Conservation (phyloP, 257 asterid species). For the Leptodermis oblonga region DNA sequence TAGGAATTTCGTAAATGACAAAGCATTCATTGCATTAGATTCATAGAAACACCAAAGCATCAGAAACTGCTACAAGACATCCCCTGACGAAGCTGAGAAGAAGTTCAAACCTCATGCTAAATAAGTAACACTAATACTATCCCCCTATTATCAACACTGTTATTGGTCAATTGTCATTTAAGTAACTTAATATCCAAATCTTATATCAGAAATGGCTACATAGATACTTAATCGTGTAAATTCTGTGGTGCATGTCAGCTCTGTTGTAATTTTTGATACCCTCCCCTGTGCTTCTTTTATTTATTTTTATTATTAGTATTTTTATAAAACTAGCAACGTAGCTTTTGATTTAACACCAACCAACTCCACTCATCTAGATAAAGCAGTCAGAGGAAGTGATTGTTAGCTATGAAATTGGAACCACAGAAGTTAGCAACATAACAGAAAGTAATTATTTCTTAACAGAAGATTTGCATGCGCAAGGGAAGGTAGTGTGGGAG, state of each 20-base stretch:
- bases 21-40: too few relatives aligned
- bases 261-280: background rate
- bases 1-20: too few relatives aligned
- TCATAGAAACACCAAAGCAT: background rate
- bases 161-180: background rate
- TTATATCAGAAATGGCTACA: background rate
- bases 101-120: background rate
- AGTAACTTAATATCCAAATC: background rate
- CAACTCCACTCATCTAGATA: background rate
- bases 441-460: background rate
- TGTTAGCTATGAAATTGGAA: background rate
- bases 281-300: too few relatives aligned
- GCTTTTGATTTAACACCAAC: background rate
- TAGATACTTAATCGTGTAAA: background rate
- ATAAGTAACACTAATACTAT: background rate
- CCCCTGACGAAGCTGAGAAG: background rate
- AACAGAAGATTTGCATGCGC: background rate
- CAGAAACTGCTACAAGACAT: background rate
- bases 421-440: background rate
- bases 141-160: background rate
- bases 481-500: too few relatives aligned
- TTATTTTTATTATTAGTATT: too few relatives aligned
- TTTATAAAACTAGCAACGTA: background rate
- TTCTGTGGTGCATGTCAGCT: background rate
- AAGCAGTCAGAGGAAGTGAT: too few relatives aligned